Evolutionary conservation across 2,329 filamentous ascomycete genomes (phyloP), one percentile per base, ranked within the genome.

Genomic region (Alternaria sp.): DNA sequence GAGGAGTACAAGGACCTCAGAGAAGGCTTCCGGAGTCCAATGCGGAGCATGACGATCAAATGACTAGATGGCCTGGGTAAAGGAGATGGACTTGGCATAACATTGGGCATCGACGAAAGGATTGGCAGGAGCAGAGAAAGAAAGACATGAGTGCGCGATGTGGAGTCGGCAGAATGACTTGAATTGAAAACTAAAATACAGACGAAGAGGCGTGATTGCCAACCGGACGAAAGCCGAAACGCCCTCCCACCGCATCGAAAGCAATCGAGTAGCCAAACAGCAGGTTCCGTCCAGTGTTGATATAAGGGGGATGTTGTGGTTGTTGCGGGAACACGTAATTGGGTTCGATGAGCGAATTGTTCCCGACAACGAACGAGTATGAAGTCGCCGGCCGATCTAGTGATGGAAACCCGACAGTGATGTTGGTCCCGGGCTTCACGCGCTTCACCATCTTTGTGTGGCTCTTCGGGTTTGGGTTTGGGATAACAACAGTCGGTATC

Each of bases 1-100:
- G 81, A 82, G 66, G 84, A 86, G 61, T 83, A 84, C 65, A 82
- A 66, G 72, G 71, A 73, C 56, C 56, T 77, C 55, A 62, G 73
- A 33, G 74, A 76, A 26, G 74, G 73, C 10, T 73, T 69, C 29
- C 68, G 66, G 54, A 76, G 72, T 49, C 74, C 74, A 3, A 72
- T 73, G 73, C 61, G 74, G 33, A 70, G 64, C 24, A 64, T 68
- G 63, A 74, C 73, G 13, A 59, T 74, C 54, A 76, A 75, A 66
- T 76, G 71, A 75, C 66, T 64, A 61, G 42, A 68, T 58, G 60
- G 61, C 26, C 50, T 60, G 48, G 63, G 63, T 8, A 56, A 57
- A 42, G 60, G 60, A n/a, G 44, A 51, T 11, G 65, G 65, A 31
- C 50, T 63, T 33, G 59, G 61, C 31, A 54, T 63, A 52, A 52